Base-by-base conservation (phyloP, 805 yeast species). In the Candida loeiensis region DNA sequence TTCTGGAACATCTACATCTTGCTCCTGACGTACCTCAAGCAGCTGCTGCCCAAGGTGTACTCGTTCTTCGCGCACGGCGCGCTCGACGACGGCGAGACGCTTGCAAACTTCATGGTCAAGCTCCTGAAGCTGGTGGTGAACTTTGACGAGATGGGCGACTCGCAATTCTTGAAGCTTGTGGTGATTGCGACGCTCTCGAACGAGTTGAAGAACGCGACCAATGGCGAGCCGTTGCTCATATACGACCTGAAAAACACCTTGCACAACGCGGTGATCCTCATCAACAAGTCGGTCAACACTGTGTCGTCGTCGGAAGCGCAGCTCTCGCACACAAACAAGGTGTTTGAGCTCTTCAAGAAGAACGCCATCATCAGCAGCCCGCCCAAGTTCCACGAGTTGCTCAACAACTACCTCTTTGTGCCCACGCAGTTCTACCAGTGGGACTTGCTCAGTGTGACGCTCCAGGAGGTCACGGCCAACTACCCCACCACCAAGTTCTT, bases 231-330 rank as follows among this genome's bases (percentile, higher is more conserved):
- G 21, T 45, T 59, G 24, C 36, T 53, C 18, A 49, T 64, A 2
- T 66, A 47, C 43, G 53, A 69, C 25, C 61, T 66, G 46, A 66
- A 66, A 36, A 65, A 69, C 44, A 61, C 64, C 19, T 53, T 77
- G 7, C 82, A 78, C 45, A 76, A 76, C 50, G 66, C 79, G 0
- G 71, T 77, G 14, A 76, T 77, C 12, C 61, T 76, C 48, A 67
- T 75, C 6, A 76, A 76, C 47, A 75, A 73, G 49, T 65, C 67
- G 15, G 48, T 58, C 47, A 47, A 53, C 21, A 34, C 43, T 22
- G 29, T 39, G 3, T 34, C 38, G 16, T 22, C 28, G 17, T 12
- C 18, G 4, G 27, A 36, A 12, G 12, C 17, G 11, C 36, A 22
- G n/a, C 26, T 17, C 18, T 14, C 33, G 16, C 34, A 34, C 24